Base-by-base conservation (phyloP, 768 basidiomycete species). In the Phlebiopsis gigantea region DNA sequence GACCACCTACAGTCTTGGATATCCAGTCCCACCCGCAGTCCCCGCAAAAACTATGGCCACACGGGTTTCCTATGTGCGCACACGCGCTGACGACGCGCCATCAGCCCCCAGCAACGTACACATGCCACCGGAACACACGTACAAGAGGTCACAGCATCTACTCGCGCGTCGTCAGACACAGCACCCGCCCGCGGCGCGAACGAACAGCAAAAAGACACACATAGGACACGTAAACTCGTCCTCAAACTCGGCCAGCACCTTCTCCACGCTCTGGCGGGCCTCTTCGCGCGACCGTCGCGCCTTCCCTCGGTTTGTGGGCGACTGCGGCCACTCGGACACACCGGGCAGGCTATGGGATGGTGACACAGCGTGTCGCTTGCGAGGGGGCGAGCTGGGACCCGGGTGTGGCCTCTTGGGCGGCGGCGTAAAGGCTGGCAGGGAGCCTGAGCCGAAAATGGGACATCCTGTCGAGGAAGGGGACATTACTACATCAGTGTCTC, bases 131-230 rank as follows among this genome's bases (percentile, higher is more conserved):
- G 25, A 21, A 25, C 52, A 29, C 19, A 72, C 84, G 63, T 67
- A 86, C 88, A 88, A 74, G 28, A 88, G 71, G 64, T 90, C 87
- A 68, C 73, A 87, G 59, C 88, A 90, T 66, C 88, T 90, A 59
- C 15, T 5, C 28, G 26, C 25, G 28, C 15, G 15, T 26, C 22
- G 26, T 22, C 46, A 47, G 46, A n/a, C n/a, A n/a, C n/a, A n/a
- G n/a, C n/a, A n/a, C n/a, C n/a, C n/a, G n/a, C 46, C 14, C 46
- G 24, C 46, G 14, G 7, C 6, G 22, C 5, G 22, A 47, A 1
- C 12, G 46, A 46, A 48, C 2, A 21, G 30, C 6, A 14, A 19
- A 41, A 31, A 45, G 47, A 76, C 86, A 46, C 67, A 89, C 88
- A 90, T 86, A 1, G 88, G 80, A 68, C 88, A 90, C 15, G 73